Conservation (phyloP, 1,284 basidiomycete species). For the Jaminaea rosea region DNA sequence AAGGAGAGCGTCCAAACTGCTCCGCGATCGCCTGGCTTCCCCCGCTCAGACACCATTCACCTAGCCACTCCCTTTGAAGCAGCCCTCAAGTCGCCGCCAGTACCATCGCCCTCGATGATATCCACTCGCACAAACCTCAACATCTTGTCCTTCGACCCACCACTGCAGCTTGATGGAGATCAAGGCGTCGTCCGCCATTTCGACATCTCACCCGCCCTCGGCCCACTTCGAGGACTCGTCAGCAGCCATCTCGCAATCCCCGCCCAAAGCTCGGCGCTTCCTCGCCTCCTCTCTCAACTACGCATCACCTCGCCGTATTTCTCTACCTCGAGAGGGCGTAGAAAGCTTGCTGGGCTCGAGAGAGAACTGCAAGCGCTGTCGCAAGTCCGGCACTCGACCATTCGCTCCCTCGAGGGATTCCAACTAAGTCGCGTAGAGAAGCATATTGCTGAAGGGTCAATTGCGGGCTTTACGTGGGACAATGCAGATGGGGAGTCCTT, state of each 20-base stretch:
- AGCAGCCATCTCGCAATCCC: not conserved
- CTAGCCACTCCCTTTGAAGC: no score
- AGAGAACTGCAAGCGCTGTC: not conserved
- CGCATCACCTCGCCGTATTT: not conserved
- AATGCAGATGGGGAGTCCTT: no score
- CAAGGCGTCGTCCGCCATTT: no score
- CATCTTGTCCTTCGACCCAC: not conserved
- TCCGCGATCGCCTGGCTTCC: no score
- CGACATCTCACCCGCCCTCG: not conserved
- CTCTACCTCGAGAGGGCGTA: not conserved
- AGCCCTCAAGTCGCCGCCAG: no score
- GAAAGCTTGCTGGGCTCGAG: not conserved
- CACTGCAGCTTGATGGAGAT: not conserved
- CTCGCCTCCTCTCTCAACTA: not conserved
- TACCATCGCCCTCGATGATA: no score
- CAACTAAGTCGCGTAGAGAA: not conserved
- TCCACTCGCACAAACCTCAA: no score
- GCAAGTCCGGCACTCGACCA: not conserved
- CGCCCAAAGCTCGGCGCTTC: not conserved
- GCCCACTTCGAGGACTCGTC: not conserved
- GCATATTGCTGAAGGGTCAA: no score
- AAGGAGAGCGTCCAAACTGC: no score
- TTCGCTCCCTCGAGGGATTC: not conserved
- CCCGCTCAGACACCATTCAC: no score
- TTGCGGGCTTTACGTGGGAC: no score